Base-by-base conservation (phyloP, 2,329 filamentous ascomycete genomes). In the Aspergillus tanneri region DNA sequence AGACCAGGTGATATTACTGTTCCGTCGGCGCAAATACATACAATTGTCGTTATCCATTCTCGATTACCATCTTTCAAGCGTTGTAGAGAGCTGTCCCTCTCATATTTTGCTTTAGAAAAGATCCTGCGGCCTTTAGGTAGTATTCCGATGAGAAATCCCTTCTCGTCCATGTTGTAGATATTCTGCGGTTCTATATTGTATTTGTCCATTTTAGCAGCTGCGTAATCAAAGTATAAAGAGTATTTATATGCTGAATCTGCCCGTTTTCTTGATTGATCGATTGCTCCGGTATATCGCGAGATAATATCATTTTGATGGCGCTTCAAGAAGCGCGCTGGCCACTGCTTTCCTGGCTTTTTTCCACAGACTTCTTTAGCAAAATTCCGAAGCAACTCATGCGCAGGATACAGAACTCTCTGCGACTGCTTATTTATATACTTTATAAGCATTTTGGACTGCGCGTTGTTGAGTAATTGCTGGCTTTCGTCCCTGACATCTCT, bases 1-100 rank as follows among this genome's bases (percentile, higher is more conserved):
- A n/a, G n/a, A n/a, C n/a, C n/a, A n/a, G n/a, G n/a, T n/a, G n/a
- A n/a, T n/a, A n/a, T n/a, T n/a, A n/a, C n/a, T n/a, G n/a, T n/a
- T n/a, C n/a, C n/a, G n/a, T n/a, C n/a, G n/a, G n/a, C n/a, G n/a
- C n/a, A n/a, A n/a, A n/a, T n/a, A n/a, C n/a, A n/a, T n/a, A n/a
- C n/a, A n/a, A n/a, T n/a, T n/a, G n/a, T n/a, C n/a, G n/a, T n/a
- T n/a, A n/a, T n/a, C n/a, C n/a, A n/a, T n/a, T n/a, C n/a, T 2
- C 34, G 12, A 51, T 59, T 60, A 6, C 55, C 30, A 55, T 62
- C 32, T 25, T 59, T 24, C 21, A 55, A 3, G 8, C 44, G 21
- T 34, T 53, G 25, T 40, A 43, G 43, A 6, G 39, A 16, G 10
- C 49, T 46, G 36, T 25, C 46, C 41, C 45, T 12, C 39, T 45